A percentile compares a stretch with the other conserved stretches of the same genome.
Evolutionary conservation across 805 yeast species (phyloP).

Genomic region (Starmerella bacillaris): DNA sequence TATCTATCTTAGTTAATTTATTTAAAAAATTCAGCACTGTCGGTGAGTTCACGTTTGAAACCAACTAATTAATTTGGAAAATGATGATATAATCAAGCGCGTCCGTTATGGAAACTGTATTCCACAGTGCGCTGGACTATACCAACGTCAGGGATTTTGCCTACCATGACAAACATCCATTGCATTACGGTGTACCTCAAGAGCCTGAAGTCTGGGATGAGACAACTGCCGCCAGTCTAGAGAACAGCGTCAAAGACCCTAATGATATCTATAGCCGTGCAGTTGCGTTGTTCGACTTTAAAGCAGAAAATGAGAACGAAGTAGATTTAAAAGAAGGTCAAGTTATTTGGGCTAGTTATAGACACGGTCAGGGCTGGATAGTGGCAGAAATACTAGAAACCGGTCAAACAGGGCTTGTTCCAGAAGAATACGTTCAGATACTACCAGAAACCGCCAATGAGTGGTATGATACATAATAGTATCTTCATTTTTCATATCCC

Average conservation of each 20-base stretch:
- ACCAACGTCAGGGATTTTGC: constrained; percentile 66
- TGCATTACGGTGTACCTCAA: constrained; percentile 42
- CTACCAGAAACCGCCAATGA: constrained; percentile 17
- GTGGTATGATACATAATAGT: constrained; percentile 11
- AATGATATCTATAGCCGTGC: constrained; percentile 45
- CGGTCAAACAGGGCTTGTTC: constrained; percentile 80
- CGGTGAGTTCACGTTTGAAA: too few species aligned
- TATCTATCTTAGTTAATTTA: too few species aligned
- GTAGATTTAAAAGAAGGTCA: constrained; percentile 65
- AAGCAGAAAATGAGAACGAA: constrained; percentile 90
- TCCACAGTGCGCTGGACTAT: constrained; percentile 22
- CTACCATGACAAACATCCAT: constrained; percentile 48
- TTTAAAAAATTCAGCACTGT: too few species aligned
- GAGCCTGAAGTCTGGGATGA: constrained; percentile 9
- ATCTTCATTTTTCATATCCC: too few species aligned
- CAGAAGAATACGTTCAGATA: constrained; percentile 76
- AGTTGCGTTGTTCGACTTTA: constrained; percentile 72
- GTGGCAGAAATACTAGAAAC: constrained; percentile 66
- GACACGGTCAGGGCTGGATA: constrained; percentile 97
- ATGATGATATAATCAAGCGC: background rate
- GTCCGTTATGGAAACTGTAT: constrained; percentile 5
- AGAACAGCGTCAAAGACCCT: background rate
- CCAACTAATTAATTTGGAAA: too few species aligned
- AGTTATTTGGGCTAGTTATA: constrained; percentile 62
- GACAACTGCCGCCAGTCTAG: background rate